A percentile compares a stretch with the other conserved stretches of the same genome.
These are phyloP conservation scores for Pseudomassariella vexata DNA, from an alignment of 2,329 filamentous ascomycete species.

Conservation along the genomic window DNA sequence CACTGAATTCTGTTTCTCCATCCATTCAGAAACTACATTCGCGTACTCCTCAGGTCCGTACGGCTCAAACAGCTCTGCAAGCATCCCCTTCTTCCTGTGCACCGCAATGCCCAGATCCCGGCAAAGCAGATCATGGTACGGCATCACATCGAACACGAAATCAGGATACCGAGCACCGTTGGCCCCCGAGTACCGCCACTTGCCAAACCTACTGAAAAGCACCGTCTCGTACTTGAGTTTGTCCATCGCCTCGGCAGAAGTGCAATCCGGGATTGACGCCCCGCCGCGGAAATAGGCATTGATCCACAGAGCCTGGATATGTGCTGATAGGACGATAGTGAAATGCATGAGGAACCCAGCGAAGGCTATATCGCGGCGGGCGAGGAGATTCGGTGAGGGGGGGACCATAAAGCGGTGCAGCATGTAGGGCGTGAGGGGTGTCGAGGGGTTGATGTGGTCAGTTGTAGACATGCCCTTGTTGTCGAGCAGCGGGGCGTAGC, in stretches of 20 bases:
- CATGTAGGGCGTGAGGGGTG: constrained; percentile 29
- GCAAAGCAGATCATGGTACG: constrained; percentile 65
- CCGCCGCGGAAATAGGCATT: constrained; percentile 49
- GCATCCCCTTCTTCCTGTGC: constrained; percentile 47
- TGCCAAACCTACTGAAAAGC: constrained; percentile 62
- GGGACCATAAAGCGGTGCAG: constrained; percentile 41
- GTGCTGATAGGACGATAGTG: constrained; percentile 35
- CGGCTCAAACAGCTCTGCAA: constrained; percentile 46
- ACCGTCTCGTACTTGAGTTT: constrained; percentile 48
- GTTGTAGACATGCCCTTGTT: constrained; percentile 19
- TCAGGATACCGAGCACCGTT: constrained; percentile 59
- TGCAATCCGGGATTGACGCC: constrained; percentile 1
- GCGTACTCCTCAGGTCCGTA: constrained; percentile 56
- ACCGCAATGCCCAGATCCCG: constrained; percentile 57
- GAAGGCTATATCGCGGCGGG: constrained; percentile 40
- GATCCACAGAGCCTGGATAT: constrained; percentile 47
- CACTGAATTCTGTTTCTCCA: constrained; percentile 13
- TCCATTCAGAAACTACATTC: constrained; percentile 48
- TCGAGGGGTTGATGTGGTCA: constrained; percentile 16
- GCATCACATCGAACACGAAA: constrained; percentile 70
- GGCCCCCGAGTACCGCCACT: constrained; percentile 62
- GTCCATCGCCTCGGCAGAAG: constrained; percentile 29
- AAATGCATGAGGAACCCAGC: constrained; percentile 39
- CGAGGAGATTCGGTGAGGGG: constrained; percentile 24
- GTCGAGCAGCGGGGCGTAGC: constrained; percentile 35